Evolutionary conservation across 306 rosid species (phyloP), one percentile per base, ranked within the genome.

Genomic region (Lithocarpus polystachyus): DNA sequence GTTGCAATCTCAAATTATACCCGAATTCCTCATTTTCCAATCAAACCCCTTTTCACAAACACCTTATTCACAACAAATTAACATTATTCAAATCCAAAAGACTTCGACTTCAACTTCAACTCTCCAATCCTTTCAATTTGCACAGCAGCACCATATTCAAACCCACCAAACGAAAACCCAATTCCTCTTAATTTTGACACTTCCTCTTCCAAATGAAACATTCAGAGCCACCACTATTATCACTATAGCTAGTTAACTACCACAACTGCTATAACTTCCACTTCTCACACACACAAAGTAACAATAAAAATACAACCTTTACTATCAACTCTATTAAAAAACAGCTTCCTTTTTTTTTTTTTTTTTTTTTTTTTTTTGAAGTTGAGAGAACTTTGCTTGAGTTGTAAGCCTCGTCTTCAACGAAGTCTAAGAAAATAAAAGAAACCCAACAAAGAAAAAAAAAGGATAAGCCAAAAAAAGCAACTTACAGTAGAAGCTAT

Each of bases 1-100:
- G 88, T 82, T 92, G 92, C 82, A 64, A 88, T 88, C 91, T 88
- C 90, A 92, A 80, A 92, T 79, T 70, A 86, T 75, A 60, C 89
- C 92, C 72, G 68, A 93, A 80, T 78, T 89, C 80, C 87, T 86
- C 94, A 89, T 93, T 76, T 48, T 48, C 53, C 53, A 48, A 48
- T 57, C 75, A 83, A 73, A 67, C 74, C 64, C 12, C 12, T 40
- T 65, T 71, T 59, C 53, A 72, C 29, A 20, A 57, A 22, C 77
- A 72, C 59, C n/a, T 1, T 48, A 48, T 40, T 75, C 76, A 74
- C 71, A 77, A 81, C n/a, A 17, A 75, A 40, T 24, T 54, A 23
- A 59, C 82, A 76, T 78, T 28, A 83, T 52, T 80, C 80, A 56
- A 84, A 71, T 69, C 65, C 71, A 55, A 81, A 75, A 17, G 56